Conservation (phyloP, 2,329 filamentous ascomycete genomes). For the Periglandula ipomoeae region DNA sequence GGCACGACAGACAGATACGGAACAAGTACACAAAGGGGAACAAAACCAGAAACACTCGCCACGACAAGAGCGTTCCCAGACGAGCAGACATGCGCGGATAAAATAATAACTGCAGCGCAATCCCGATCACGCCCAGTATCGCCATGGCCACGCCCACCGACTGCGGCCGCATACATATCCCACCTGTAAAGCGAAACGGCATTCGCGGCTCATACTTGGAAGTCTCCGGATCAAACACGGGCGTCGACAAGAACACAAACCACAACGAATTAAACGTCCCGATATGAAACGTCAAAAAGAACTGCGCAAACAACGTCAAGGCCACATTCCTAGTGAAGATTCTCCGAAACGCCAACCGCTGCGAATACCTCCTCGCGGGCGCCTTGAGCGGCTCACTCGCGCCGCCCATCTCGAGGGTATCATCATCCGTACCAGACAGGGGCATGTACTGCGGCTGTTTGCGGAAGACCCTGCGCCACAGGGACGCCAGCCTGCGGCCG, state of each 20-base stretch:
- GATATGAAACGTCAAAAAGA: slow-evolving; percentile 63
- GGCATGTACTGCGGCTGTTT: slow-evolving; percentile 11
- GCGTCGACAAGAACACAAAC: slow-evolving; percentile 68
- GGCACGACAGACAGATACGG: slow-evolving; percentile 65
- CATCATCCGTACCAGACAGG: neutral
- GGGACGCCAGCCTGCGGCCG: slow-evolving; percentile 23
- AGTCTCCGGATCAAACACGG: slow-evolving; percentile 40
- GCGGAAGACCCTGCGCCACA: slow-evolving; percentile 18
- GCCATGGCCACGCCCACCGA: slow-evolving; percentile 72
- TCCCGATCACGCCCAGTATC: slow-evolving; percentile 66
- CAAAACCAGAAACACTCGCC: slow-evolving; percentile 57
- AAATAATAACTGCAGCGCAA: slow-evolving; percentile 48
- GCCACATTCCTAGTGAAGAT: slow-evolving; percentile 47
- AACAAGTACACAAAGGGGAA: slow-evolving; percentile 63
- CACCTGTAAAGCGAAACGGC: slow-evolving; percentile 61
- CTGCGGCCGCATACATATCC: slow-evolving; percentile 62
- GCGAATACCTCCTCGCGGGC: slow-evolving; percentile 29
- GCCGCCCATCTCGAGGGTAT: neutral
- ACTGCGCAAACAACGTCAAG: slow-evolving; percentile 52
- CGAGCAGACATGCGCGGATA: slow-evolving; percentile 60
- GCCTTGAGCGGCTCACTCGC: slow-evolving; percentile 4
- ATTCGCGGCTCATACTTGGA: slow-evolving; percentile 26
- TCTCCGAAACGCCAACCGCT: slow-evolving; percentile 39
- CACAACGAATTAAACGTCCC: slow-evolving; percentile 69
- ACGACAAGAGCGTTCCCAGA: slow-evolving; percentile 59